A percentile compares a stretch with the other conserved stretches of the same genome.
phyloP scores from a whole-genome alignment of 371 early-diverging fungal genomes.

The Mucor mucedo region DNA sequence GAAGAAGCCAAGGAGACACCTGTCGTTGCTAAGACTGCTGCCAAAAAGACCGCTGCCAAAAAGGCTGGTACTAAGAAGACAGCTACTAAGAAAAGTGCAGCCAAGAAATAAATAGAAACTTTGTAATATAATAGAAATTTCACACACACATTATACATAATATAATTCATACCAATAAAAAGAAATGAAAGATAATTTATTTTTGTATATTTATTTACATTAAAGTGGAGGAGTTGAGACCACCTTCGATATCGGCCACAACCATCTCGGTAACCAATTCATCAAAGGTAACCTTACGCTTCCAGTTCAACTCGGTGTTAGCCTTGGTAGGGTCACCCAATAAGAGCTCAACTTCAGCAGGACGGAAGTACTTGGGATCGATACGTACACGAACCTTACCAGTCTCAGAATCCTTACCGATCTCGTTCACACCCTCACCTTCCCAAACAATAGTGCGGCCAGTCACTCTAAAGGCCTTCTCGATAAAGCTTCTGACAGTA shows the following conservation, averaged over 20 bases:
- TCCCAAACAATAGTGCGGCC: conserved; percentile 80
- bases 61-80: background rate
- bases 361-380: conserved; percentile 84
- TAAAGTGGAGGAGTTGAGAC: conserved; percentile 41
- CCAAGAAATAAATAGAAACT: conserved; percentile 11
- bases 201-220: conserved; percentile 22
- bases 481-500: conserved; percentile 83
- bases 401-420: conserved; percentile 71
- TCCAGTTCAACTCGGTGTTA: conserved; percentile 71
- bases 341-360: conserved; percentile 85
- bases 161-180: conserved; percentile 2
- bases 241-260: conserved; percentile 66
- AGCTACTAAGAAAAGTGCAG: background rate
- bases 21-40: background rate
- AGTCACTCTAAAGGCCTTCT: conserved; percentile 77
- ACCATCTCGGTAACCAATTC: conserved; percentile 77
- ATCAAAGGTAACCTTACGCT: conserved; percentile 73
- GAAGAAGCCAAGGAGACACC: background rate
- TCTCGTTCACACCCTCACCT: conserved; percentile 74
- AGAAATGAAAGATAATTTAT: background rate
- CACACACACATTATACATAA: background rate
- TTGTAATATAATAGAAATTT: background rate
- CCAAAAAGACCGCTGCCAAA: conserved; percentile 2
- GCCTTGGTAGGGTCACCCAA: conserved; percentile 85
- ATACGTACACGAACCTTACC: conserved; percentile 75